Evolutionary conservation across 1,284 basidiomycete genomes (phyloP), one percentile per base, ranked within the genome.

Genomic region (Cutaneotrichosporon mucoides): DNA sequence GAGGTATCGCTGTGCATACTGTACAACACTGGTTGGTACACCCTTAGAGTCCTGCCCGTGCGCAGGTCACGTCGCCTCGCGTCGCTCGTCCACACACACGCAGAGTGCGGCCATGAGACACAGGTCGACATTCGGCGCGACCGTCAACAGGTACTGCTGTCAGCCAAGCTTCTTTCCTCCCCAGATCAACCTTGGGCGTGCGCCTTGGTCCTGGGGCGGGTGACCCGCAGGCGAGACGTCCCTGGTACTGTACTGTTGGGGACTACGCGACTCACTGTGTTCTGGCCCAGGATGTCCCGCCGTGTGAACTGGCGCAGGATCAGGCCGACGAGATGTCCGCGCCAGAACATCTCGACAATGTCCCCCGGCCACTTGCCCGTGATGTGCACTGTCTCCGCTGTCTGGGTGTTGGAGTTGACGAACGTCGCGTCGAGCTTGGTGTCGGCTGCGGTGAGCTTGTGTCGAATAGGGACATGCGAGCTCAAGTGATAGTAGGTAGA

Each of bases 71-170:
- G 49, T 51, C 6, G 49, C 49, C 49, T 51, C 49, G 49, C 49
- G 49, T 5, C 49, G 49, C 66, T 80, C 79, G 60, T 80, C 78
- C 57, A 79, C 72, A 51, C 76, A 77, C 52, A 81, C 75, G 58
- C 78, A 78, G 33, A 80, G 64, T 4, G 78, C 79, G 2, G 77
- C 72, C 16, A 80, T 75, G 36, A 80, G 66, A 5, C 76, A 68
- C 4, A 79, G 69, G 60, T 81, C 80, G 10, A 81, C 78, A 12
- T 77, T 77, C 1, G 79, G 75, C 2, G 79, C 79, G 24, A 79
- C 72, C 0, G 70, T 73, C 7, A 79, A 72, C 42, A 70, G 68
- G 66, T 79, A 79, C 73, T 74, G 51, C n/a, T 15, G 49, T 55
- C 36, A 53, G 52, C 43, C 11, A 8, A 36, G 15, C 16, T 9